Evolutionary conservation across 2,329 filamentous ascomycete genomes (phyloP), one percentile per base, ranked within the genome.

Genomic region (Xylaria sp.): DNA sequence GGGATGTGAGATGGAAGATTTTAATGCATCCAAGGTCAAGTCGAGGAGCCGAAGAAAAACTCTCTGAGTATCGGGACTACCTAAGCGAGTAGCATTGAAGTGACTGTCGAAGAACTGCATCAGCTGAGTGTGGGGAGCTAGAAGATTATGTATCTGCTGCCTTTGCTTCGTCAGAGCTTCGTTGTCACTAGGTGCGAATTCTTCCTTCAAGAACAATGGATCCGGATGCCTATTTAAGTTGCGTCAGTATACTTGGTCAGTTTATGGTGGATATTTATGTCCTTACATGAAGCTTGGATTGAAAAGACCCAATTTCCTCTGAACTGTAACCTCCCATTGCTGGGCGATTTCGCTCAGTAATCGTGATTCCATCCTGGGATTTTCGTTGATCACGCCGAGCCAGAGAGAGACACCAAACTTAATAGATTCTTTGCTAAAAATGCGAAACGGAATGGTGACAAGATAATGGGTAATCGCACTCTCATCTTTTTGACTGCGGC

Each of bases 381-480:
- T 98, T 79, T 99, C 96, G 75, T 98, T 96, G 76, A 98, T 97
- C 15, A 98, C 93, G 31, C 96, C 96, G 69, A 97, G 89, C 96
- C 96, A 99, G 6, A 99, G 84, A 4, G 96, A 97, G 42, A 97
- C 92, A 6, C 96, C 97, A 59, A 98, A 88, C 78, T 97, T 97
- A 78, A 99, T 96, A 1, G 94, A 96, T 76, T 97, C 92, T 79
- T 97, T 97, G 5, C 92, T 97, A 79, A 99, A 98, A 56, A 97
- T 88, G 48, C 89, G 88, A 80, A 99, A 99, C 0, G 96, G 97
- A 69, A 99, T 96, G 73, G 89, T 91, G 70, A 99, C 95, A 17
- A 99, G 86, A 76, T 97, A 92, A 76, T 95, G 92, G 13, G 93
- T 89, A 65, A 97, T 90, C 0, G 92, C 88, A 65, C 91, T 91